These are phyloP conservation scores for Chrysoporthe austroafricana DNA, from an alignment of 2,329 filamentous ascomycete genomes.

Conservation along the genomic window DNA sequence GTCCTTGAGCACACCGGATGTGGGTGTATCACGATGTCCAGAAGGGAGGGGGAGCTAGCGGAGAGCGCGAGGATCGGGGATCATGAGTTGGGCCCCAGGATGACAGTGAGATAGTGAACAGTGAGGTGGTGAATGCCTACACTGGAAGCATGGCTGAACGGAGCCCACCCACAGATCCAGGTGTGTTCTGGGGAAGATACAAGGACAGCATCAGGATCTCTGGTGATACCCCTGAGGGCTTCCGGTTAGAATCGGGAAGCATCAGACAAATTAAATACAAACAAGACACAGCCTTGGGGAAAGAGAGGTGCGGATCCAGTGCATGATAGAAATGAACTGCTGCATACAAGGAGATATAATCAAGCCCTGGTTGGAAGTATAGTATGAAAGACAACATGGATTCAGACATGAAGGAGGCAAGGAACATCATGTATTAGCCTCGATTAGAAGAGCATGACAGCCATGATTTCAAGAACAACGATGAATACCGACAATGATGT, in stretches of 20 bases:
- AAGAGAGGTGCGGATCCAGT: neutral
- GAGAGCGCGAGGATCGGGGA: neutral
- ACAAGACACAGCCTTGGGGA: no score
- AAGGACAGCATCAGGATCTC: neutral
- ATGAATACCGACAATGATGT: neutral
- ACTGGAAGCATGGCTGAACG: neutral
- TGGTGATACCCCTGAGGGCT: neutral
- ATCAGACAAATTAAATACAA: neutral
- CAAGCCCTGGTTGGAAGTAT: neutral
- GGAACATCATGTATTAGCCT: neutral
- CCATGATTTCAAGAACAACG: neutral
- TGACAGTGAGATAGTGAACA: neutral
- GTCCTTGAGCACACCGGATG: neutral
- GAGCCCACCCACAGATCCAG: neutral
- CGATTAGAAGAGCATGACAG: neutral
- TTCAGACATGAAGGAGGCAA: neutral
- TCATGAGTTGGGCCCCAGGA: neutral
- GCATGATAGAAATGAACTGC: neutral
- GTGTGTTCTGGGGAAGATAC: neutral
- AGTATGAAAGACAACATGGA: neutral
- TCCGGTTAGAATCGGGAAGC: neutral
- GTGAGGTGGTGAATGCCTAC: neutral
- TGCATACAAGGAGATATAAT: neutral
- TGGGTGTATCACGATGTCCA: neutral
- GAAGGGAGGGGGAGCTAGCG: no score